Evolutionary conservation across 176 grass and related monocot species (phyloP).

Genomic region (Alloteropsis semialata): DNA sequence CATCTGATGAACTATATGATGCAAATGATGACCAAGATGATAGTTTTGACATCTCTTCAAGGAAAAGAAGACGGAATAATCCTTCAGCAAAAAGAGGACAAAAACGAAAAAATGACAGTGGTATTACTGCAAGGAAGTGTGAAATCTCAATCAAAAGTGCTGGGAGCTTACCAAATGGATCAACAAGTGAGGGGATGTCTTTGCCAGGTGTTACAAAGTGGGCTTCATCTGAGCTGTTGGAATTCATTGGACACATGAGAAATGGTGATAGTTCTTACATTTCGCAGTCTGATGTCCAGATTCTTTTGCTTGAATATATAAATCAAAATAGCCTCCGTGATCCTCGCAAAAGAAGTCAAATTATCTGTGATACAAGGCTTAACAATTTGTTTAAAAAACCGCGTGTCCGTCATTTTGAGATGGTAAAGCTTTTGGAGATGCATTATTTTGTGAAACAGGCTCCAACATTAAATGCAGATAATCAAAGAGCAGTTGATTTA

Average conservation of each 20-base stretch:
- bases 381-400: slow-evolving; percentile 66
- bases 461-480: slow-evolving; percentile 41
- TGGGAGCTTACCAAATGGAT: slow-evolving; percentile 41
- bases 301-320: slow-evolving; percentile 93
- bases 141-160: slow-evolving; percentile 29
- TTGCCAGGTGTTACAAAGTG: slow-evolving; percentile 54
- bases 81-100: slow-evolving; percentile 57
- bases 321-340: slow-evolving; percentile 87
- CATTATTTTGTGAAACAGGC: slow-evolving; percentile 82
- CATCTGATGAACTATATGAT: slow-evolving; percentile 84
- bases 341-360: slow-evolving; percentile 81
- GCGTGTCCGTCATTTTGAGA: slow-evolving; percentile 75
- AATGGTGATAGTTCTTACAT: slow-evolving; percentile 71
- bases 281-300: slow-evolving; percentile 75
- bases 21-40: slow-evolving; percentile 62
- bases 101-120: slow-evolving; percentile 48
- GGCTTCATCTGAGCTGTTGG: slow-evolving; percentile 79
- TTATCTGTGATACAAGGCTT: slow-evolving; percentile 86
- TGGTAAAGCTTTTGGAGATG: slow-evolving; percentile 85
- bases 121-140: slow-evolving; percentile 37
- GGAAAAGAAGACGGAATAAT: slow-evolving; percentile 38
- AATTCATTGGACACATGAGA: slow-evolving; percentile 82
- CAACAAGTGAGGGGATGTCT: slow-evolving; percentile 35
- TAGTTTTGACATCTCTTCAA: slow-evolving; percentile 63
- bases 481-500: slow-evolving; percentile 36